Evolutionary conservation across 2,329 filamentous ascomycete species (phyloP), one percentile per base, ranked within the genome.

Genomic region (Exophiala viscosa): DNA sequence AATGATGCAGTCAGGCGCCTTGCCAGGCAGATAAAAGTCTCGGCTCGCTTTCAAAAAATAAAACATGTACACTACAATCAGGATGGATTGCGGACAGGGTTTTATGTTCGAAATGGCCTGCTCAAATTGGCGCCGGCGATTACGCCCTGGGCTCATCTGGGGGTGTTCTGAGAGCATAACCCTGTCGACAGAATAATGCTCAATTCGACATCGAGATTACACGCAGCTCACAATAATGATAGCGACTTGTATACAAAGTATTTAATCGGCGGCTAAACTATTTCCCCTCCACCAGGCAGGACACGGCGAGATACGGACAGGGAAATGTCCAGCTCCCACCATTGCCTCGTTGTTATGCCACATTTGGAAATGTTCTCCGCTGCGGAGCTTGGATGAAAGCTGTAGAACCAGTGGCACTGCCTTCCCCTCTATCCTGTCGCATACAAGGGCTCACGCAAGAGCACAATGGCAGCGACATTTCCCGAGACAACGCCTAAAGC

Each of bases 1-100:
- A 36, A 85, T 86, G 82, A 81, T 81, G 71, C 82, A 84, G 70
- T 70, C 73, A 36, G 82, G 80, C 17, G 74, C 76, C 54, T 63
- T 78, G 52, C 75, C 75, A 6, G 76, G 75, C 50, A 68, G 69
- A 61, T 74, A 71, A 60, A 18, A 13, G n/a, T 20, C 28, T 34
- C 14, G 3, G 28, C 38, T 32, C 9, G n/a, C 38, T 33, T 33
- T n/a, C 14, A 31, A 9, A 18, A 17, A 15, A n/a, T 4, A 41
- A 15, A 20, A 8, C 17, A 28, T 42, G 40, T 42, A 42, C 40
- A 42, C n/a, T 42, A 42, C 18, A 18, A 14, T 28, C 23, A 28
- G 23, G 23, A 28, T 28, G 23, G 23, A 7, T 28, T 28, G 23
- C 23, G 23, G 23, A 28, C 23, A 28, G 23, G 23, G 23, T 28